Percentiles rank a stretch among this genome's conserved stretches.
phyloP scores from a whole-genome alignment of 2,329 filamentous ascomycete species.

The Plenodomus lindquistii region DNA sequence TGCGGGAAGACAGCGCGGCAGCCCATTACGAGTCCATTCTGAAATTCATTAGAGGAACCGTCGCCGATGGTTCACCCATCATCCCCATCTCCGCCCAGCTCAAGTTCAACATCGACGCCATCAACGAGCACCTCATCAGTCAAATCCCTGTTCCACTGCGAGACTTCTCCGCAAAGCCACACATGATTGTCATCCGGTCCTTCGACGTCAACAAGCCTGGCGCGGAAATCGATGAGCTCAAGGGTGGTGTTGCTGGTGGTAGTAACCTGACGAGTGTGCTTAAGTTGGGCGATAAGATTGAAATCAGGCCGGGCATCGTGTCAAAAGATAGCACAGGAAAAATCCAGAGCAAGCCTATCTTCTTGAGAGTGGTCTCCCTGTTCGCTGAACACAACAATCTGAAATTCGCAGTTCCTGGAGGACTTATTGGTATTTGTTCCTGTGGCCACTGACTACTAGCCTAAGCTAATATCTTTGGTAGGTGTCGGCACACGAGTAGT shows the following conservation, averaged over 20 bases:
- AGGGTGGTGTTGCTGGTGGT: conserved; percentile 97
- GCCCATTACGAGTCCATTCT: conserved; percentile 96
- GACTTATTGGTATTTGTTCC: conserved; percentile 73
- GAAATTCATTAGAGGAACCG: conserved; percentile 97
- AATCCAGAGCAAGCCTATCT: conserved; percentile 96
- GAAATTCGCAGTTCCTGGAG: conserved; percentile 96
- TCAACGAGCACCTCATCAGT: conserved; percentile 94
- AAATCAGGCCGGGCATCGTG: conserved; percentile 98
- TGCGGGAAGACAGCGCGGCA: conserved; percentile 92
- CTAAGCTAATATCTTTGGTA: conserved; percentile 20
- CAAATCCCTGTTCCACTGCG: conserved; percentile 92
- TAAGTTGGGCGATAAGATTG: conserved; percentile 96
- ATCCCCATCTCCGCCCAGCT: conserved; percentile 97
- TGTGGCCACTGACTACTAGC: too few relatives aligned
- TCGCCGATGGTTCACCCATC: conserved; percentile 91
- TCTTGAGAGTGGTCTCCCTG: conserved; percentile 89
- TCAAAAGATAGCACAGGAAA: conserved; percentile 91
- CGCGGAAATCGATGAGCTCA: conserved; percentile 96
- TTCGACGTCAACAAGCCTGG: conserved; percentile 99
- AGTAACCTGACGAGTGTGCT: conserved; percentile 95
- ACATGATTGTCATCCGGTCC: conserved; percentile 99
- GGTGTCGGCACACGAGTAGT: conserved; percentile 96
- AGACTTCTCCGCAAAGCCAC: conserved; percentile 88
- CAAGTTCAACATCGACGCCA: conserved; percentile 99
- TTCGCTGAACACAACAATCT: conserved; percentile 98